Percentiles rank a stretch among this genome's conserved stretches.
phyloP scores from a whole-genome alignment of 2,329 filamentous ascomycete species.

The Fusarium virguliforme region DNA sequence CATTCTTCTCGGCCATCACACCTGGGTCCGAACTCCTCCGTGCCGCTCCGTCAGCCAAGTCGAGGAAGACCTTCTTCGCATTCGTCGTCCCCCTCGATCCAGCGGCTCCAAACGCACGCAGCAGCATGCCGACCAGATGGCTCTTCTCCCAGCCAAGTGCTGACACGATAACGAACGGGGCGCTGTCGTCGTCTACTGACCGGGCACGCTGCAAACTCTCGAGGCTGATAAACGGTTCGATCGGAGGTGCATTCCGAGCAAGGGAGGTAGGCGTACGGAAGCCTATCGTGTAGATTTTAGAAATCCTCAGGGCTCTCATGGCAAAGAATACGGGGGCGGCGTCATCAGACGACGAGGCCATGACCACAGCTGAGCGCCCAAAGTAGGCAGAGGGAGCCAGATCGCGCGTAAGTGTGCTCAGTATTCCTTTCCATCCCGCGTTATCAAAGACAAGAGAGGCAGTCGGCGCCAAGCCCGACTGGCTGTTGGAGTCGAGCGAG shows the following conservation, averaged over 20 bases:
- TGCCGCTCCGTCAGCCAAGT: conserved; percentile 75
- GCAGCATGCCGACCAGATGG: conserved; percentile 81
- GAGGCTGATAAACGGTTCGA: conserved; percentile 86
- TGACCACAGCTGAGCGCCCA: conserved; percentile 81
- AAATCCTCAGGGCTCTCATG: conserved; percentile 80
- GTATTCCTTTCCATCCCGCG: conserved; percentile 87
- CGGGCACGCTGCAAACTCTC: conserved; percentile 72
- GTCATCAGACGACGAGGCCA: conserved; percentile 81
- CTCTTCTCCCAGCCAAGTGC: conserved; percentile 85
- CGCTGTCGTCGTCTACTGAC: conserved; percentile 65
- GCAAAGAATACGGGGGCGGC: conserved; percentile 86
- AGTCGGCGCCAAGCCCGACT: conserved; percentile 62
- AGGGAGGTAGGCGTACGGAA: conserved; percentile 77
- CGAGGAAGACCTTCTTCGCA: conserved; percentile 81
- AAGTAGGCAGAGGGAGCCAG: conserved; percentile 87
- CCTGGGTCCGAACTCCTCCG: conserved; percentile 76
- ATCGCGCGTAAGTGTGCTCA: conserved; percentile 85
- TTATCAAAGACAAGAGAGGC: conserved; percentile 82
- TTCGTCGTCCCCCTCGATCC: conserved; percentile 55
- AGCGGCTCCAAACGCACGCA: conserved; percentile 77
- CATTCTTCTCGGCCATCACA: conserved; percentile 79
- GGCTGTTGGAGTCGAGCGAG: conserved; percentile 42
- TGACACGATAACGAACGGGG: conserved; percentile 87
- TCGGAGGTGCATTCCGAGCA: conserved; percentile 74
- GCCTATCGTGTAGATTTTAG: conserved; percentile 87